Conservation (phyloP, 1,139 yeast genomes). For the Pichia sp. region DNA sequence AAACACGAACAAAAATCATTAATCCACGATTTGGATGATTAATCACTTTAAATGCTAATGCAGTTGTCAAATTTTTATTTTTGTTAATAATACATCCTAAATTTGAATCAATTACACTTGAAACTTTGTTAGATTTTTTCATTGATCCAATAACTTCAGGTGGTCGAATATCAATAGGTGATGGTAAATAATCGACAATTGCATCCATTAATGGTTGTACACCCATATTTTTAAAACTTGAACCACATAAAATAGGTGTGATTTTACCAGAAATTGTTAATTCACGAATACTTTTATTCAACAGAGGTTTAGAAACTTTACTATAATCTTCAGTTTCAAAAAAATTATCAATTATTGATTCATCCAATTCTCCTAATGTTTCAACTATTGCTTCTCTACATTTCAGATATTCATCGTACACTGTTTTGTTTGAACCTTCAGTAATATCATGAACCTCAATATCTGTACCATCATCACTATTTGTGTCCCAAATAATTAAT, state of each 20-base stretch:
- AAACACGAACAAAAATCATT: conserved; percentile 82
- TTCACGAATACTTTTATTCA: conserved; percentile 54
- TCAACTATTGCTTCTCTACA: conserved; percentile 78
- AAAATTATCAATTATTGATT: conserved; percentile 66
- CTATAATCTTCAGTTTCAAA: conserved; percentile 67
- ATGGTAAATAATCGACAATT: conserved; percentile 67
- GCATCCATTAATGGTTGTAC: conserved; percentile 93
- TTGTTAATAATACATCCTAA: conserved; percentile 50
- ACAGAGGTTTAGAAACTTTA: conserved; percentile 46
- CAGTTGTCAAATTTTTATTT: conserved; percentile 58
- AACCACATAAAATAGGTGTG: conserved; percentile 86
- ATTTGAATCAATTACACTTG: conserved; percentile 36
- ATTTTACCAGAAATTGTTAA: conserved; percentile 55
- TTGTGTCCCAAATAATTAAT: conserved; percentile 56
- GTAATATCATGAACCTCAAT: conserved; percentile 45
- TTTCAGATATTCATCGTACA: conserved; percentile 43
- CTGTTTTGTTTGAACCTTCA: conserved; percentile 31
- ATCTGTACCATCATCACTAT: conserved; percentile 43
- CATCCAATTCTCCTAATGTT: conserved; percentile 77
- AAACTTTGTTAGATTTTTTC: conserved; percentile 18
- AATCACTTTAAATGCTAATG: conserved; percentile 85
- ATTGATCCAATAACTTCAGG: conserved; percentile 45
- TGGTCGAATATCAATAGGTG: conserved; percentile 59
- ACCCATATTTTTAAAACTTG: conserved; percentile 88
- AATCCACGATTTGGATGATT: conserved; percentile 80